phyloP scores from a whole-genome alignment of 1,139 yeast genomes.

The Candida buenavistaensis region DNA sequence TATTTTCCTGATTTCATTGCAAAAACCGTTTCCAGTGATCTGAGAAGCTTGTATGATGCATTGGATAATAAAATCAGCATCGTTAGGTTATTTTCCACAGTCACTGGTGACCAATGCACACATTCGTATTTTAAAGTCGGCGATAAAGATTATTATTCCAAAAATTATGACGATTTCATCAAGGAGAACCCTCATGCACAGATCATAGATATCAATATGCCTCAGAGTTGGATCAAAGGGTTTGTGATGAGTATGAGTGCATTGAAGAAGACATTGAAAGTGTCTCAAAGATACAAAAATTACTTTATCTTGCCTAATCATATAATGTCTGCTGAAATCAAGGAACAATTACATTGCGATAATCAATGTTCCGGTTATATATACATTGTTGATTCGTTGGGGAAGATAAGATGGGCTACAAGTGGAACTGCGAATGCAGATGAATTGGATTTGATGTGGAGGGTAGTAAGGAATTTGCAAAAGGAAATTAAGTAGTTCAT shows the following conservation, averaged over 20 bases:
- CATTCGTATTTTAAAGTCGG: slow-evolving; percentile 54
- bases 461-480: slow-evolving; percentile 56
- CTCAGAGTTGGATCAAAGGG: slow-evolving; percentile 71
- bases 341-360: slow-evolving; percentile 63
- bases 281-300: slow-evolving; percentile 47
- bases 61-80: slow-evolving; percentile 57
- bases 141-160: slow-evolving; percentile 35
- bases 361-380: slow-evolving; percentile 84
- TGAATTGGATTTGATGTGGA: slow-evolving; percentile 68
- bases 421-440: slow-evolving; percentile 73
- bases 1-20: slow-evolving; percentile 86
- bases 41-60: slow-evolving; percentile 32
- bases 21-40: slow-evolving; percentile 47
- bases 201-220: slow-evolving; percentile 71
- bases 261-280: slow-evolving; percentile 38
- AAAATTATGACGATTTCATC: slow-evolving; percentile 29
- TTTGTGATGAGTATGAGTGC: slow-evolving; percentile 53
- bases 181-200: slow-evolving; percentile 55
- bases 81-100: slow-evolving; percentile 65
- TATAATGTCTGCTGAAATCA: slow-evolving; percentile 56
- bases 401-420: slow-evolving; percentile 88
- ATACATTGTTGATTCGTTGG: slow-evolving; percentile 70
- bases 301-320: slow-evolving; percentile 68
- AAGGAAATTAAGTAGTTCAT: slow-evolving; percentile 22
- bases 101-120: slow-evolving; percentile 71